Conservation (phyloP, 331 rosid genomes). For the Telfairia occidentalis region DNA sequence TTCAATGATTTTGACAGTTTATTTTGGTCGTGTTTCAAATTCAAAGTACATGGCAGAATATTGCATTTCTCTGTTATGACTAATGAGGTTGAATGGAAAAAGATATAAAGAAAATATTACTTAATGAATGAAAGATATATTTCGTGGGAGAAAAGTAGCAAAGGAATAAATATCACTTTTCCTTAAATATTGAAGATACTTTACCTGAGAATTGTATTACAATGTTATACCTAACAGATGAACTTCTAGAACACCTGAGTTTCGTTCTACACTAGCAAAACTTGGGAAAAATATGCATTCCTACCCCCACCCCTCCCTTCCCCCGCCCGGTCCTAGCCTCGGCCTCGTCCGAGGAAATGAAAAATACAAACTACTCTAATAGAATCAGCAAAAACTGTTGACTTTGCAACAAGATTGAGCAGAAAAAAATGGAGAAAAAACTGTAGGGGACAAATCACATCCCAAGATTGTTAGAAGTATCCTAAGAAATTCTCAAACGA, state of each 20-base stretch:
- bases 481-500: slow-evolving; percentile 38
- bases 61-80: not conserved
- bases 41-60: not conserved
- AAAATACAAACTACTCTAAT: slow-evolving; percentile 14
- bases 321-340: not conserved
- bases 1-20: not conserved
- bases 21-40: not conserved
- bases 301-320: slow-evolving; percentile 3
- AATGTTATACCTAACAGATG: slow-evolving; percentile 13
- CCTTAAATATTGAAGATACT: not conserved
- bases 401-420: slow-evolving; percentile 23
- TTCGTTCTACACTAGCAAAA: slow-evolving; percentile 2
- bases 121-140: not conserved
- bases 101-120: not conserved
- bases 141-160: not conserved
- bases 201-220: slow-evolving; percentile 15
- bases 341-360: slow-evolving; percentile 11
- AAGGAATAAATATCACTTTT: not conserved
- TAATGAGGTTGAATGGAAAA: not conserved
- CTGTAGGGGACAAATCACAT: slow-evolving; percentile 24
- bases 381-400: slow-evolving; percentile 18
- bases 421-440: slow-evolving; percentile 3
- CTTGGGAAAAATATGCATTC: slow-evolving; percentile 11
- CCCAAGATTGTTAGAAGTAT: slow-evolving; percentile 22
- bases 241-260: slow-evolving; percentile 15